Conservation (phyloP, 129 eudicot species). For the Logfia minima region DNA sequence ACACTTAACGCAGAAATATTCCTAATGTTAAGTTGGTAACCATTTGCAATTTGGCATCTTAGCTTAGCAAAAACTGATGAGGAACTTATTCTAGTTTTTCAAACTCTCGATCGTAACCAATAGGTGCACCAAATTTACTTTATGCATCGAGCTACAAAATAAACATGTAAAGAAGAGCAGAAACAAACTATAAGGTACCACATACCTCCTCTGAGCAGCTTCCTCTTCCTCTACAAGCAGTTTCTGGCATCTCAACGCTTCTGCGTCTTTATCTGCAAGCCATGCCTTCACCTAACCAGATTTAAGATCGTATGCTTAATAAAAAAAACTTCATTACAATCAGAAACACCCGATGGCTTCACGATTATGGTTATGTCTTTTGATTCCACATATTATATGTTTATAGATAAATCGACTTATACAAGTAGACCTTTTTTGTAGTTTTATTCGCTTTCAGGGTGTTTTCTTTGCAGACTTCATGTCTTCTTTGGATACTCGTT, state of each 20-base stretch:
- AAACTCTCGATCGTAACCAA: not conserved
- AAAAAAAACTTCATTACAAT: conserved; percentile 15
- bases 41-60: not conserved
- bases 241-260: conserved; percentile 88
- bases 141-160: not conserved
- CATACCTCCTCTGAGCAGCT: conserved; percentile 85
- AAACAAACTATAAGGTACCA: not conserved
- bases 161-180: not conserved
- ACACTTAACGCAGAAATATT: too few relatives aligned
- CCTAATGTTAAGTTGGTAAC: too few relatives aligned
- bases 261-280: conserved; percentile 93
- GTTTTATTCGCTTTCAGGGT: conserved; percentile 1
- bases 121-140: not conserved
- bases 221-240: conserved; percentile 97
- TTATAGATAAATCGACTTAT: not conserved
- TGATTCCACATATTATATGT: not conserved
- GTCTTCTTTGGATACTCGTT: conserved; percentile 6
- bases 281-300: conserved; percentile 82
- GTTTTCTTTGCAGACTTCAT: conserved; percentile 19
- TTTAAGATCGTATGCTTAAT: not conserved
- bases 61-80: not conserved
- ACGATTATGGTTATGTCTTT: not conserved
- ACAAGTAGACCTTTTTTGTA: not conserved
- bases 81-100: not conserved
- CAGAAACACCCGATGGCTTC: not conserved